Conservation (phyloP, 2,329 filamentous ascomycete species). For the Neofusicoccum laricinum region DNA sequence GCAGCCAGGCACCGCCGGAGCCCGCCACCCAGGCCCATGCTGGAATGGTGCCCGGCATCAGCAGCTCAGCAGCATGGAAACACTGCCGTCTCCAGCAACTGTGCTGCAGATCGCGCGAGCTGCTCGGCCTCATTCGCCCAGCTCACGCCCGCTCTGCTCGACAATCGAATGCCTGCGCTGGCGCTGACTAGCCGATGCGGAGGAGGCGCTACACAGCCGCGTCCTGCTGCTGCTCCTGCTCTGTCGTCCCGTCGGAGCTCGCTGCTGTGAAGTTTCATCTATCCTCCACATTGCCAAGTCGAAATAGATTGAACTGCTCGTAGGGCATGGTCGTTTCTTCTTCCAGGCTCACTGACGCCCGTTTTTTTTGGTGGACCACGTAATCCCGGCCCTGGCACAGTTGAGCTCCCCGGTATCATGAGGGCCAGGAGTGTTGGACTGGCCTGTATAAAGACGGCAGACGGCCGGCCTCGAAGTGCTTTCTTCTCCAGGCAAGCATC, state of each 20-base stretch:
- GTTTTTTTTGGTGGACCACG: conserved; percentile 10
- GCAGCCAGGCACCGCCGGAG: too few species aligned
- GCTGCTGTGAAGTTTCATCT: conserved; percentile 8
- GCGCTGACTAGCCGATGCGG: background rate
- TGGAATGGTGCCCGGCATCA: too few species aligned
- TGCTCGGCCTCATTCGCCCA: background rate
- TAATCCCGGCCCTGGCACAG: background rate
- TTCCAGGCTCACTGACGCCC: background rate
- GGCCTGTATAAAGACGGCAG: background rate
- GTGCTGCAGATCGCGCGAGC: background rate
- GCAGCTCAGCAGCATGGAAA: background rate
- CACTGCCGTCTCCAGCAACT: background rate
- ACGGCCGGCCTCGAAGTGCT: background rate
- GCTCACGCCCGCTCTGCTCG: background rate
- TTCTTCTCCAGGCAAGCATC: conserved; percentile 5
- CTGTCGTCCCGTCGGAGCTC: background rate
- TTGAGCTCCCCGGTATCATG: conserved; percentile 7
- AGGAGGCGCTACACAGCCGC: background rate
- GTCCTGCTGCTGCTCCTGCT: background rate
- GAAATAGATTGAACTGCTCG: conserved; percentile 1
- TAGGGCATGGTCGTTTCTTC: conserved; percentile 2
- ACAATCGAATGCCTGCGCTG: background rate
- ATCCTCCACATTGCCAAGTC: conserved; percentile 11
- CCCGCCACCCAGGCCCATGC: too few species aligned
- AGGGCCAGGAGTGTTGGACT: background rate